Evolutionary conservation across 148 eudicot genomes (phyloP), one percentile per base, ranked within the genome.

Genomic region (Drosera capensis): DNA sequence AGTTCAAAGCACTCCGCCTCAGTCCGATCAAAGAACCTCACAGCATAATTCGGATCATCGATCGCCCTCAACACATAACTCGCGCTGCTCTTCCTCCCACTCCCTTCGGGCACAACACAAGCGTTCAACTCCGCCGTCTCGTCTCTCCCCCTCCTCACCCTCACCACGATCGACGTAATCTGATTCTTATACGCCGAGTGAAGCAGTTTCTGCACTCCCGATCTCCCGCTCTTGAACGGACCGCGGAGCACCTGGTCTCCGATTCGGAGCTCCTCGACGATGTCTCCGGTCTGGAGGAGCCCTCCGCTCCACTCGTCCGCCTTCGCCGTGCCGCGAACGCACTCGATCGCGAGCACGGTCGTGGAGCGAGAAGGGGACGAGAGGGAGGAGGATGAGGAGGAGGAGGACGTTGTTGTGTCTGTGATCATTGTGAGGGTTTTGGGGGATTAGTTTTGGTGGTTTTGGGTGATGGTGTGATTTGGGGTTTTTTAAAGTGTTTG

Each of bases 261-360:
- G 47, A 81, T 59, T 41, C 18, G 30, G 3, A 86, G 48, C 65
- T 75, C 83, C 19, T 80, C 92, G 0, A 86, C 86, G 12, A 86
- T 75, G 58, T 86, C 95, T 0, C 92, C 95, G 20, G 92, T 86
- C 47, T 78, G 86, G 14, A 86, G 65, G 29, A 68, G 62, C 55
- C 60, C 76, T 0, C 79, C 83, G 24, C 92, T 75, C 95, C 95
- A 86, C 43, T 86, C 95, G 16, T 81, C 95, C 13, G 80, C 86
- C 28, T 60, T 64, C 1, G 95, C 75, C 14, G 80, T 78, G 0
- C 92, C 92, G 46, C 57, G 54, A 5, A 86, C 42, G 58, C 95
- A 86, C 45, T 86, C 82, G 52, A 86, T 73, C 0, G 95, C 78
- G 3, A 86, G 46, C 8, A 80, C 80, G 16, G 49, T 46, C 0